These are phyloP conservation scores for Medicago ruthenica DNA, from an alignment of 306 rosid species.

Conservation along the genomic window DNA sequence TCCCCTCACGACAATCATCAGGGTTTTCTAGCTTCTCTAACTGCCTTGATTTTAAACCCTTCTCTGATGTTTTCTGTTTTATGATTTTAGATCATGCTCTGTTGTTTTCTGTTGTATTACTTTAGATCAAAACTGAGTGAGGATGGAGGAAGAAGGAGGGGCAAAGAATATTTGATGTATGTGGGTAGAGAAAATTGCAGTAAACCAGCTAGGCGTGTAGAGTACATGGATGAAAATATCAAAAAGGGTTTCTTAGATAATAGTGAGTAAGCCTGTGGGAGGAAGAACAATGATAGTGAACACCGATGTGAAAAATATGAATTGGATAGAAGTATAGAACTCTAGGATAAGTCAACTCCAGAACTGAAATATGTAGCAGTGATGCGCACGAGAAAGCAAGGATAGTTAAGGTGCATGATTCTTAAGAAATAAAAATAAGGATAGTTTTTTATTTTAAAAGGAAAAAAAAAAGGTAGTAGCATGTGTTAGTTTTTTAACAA, in stretches of 20 bases:
- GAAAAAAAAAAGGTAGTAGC: not conserved
- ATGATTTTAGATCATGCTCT: not conserved
- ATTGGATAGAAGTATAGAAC: too few relatives aligned
- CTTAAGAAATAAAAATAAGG: too few relatives aligned
- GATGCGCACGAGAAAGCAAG: too few relatives aligned
- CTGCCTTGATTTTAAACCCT: not conserved
- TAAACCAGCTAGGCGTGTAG: not conserved
- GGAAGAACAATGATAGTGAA: not conserved
- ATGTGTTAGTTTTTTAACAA: not conserved
- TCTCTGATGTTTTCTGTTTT: not conserved
- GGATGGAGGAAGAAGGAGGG: not conserved
- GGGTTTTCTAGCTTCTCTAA: not conserved
- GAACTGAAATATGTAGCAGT: too few relatives aligned
- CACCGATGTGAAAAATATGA: too few relatives aligned
- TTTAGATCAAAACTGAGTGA: not conserved
- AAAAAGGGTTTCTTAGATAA: not conserved
- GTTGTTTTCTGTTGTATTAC: not conserved
- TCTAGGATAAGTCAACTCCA: too few relatives aligned
- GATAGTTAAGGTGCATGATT: too few relatives aligned
- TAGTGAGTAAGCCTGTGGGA: not conserved
- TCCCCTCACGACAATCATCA: not conserved
- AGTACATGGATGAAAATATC: not conserved
- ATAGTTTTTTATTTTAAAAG: too few relatives aligned
- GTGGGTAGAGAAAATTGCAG: not conserved
- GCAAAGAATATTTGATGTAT: not conserved